Evolutionary conservation across 768 basidiomycete genomes (phyloP), one percentile per base, ranked within the genome.

Genomic region (Russula virescens): DNA sequence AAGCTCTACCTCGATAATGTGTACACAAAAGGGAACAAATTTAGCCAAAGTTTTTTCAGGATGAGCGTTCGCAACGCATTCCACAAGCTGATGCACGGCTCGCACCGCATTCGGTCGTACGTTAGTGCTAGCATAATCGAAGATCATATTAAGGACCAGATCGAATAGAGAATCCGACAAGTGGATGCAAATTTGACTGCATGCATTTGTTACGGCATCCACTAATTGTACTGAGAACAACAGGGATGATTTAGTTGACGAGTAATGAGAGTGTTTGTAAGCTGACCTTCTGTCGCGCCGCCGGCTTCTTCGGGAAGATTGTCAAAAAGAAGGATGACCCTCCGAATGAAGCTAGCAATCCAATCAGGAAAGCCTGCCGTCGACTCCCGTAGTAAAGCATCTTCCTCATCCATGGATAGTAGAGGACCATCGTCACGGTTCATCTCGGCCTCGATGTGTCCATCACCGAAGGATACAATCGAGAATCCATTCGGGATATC

Each of bases 51-150:
- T 89, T 74, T 92, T 92, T 55, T 71, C 75, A 5, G 92, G 84
- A 68, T 91, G 75, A 21, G 89, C 89, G 61, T 91, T 89, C 5
- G 92, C 88, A 25, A 95, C 82, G 69, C 89, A 91, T 73, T 89
- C 86, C 38, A 94, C 88, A 5, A 97, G 78, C 66, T 91, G 87
- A 68, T 93, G 90, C 28, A 94, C 88, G 3, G 88, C 90, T 59
- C 90, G 84, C 47, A 94, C 89, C 25, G 91, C 88, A 72, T 94
- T 95, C 26, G 90, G 80, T 26, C 91, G 86, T 28, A 91, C 87
- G 64, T 85, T 88, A 16, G 83, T 85, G 68, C 86, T 89, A 18
- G 87, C 86, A 69, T 94, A 93, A 70, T 93, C 86, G 71, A 80
- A 89, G 60, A 94, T 83, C 80, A 93, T 85, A 68, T 91, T 87